Evolutionary conservation across 2,329 filamentous ascomycete genomes (phyloP), one percentile per base, ranked within the genome.

Genomic region (Alternaria burnsii): DNA sequence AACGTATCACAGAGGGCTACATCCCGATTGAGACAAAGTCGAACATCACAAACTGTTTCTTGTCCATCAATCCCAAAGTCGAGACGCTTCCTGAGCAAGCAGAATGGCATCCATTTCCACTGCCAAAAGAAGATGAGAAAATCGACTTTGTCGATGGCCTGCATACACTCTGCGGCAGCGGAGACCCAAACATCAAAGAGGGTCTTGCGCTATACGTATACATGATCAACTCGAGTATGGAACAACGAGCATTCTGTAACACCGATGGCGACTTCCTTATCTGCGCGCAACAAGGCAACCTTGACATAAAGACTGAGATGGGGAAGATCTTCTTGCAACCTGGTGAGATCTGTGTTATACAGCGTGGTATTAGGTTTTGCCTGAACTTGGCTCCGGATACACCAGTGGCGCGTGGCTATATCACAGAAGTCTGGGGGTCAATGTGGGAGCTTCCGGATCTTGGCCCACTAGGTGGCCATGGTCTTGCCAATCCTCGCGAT

Each of bases 131-230:
- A 9, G 71, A 75, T 24, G 75, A 79, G 38, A 74, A 78, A 43
- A 76, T 82, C 20, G 82, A 84, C 52, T 85, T 85, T 62, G 71
- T 81, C 11, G 74, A 82, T 58, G 83, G 84, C 6, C 72, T 86
- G 12, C 81, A 83, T 67, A 84, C 83, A 2, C 72, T 86, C 9
- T 82, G 77, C 22, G 84, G 84, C 5, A 81, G 81, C 26, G 84
- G 84, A 9, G 83, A 85, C 42, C 80, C 84, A 5, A 85, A 81
- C n/a, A 75, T 83, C 28, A 76, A 78, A 55, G 82, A 85, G 56
- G 83, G 84, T 7, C 71, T 85, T 22, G 83, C 83, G 4, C 73
- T 82, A 1, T 83, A 85, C 65, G 77, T 84, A 34, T 86, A 84
- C 67, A 76, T 78, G 61, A 78, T 82, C 65, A 84, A 84, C 63